Conservation (phyloP, 192 early-diverging fungal species). For the Coemansia pectinata region DNA sequence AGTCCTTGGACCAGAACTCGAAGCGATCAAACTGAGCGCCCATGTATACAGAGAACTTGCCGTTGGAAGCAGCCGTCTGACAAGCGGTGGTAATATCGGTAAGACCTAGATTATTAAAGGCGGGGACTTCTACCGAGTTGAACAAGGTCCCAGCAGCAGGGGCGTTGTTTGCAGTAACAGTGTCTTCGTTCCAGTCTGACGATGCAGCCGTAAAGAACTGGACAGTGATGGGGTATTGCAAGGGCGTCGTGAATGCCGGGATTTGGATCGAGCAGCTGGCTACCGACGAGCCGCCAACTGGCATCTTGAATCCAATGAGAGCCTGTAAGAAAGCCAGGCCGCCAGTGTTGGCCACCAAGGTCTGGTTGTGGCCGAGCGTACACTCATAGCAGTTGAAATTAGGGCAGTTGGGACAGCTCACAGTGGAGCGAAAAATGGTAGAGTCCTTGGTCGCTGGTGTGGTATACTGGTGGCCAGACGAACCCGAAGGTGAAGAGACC, state of each 20-base stretch:
- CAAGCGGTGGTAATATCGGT: slow-evolving; percentile 44
- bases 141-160: slow-evolving; percentile 22
- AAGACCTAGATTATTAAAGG: slow-evolving; percentile 18
- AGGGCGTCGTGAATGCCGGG: slow-evolving; percentile 32
- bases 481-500: background rate
- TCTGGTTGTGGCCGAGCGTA: slow-evolving; percentile 36
- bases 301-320: slow-evolving; percentile 42
- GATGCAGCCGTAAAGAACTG: slow-evolving; percentile 14
- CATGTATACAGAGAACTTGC: slow-evolving; percentile 32
- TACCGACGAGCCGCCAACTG: slow-evolving; percentile 18
- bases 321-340: slow-evolving; percentile 31
- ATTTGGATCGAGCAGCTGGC: slow-evolving; percentile 39
- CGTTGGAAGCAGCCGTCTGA: slow-evolving; percentile 18
- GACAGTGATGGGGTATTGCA: slow-evolving; percentile 22
- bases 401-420: slow-evolving; percentile 44
- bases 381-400: slow-evolving; percentile 53
- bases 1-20: slow-evolving; percentile 51
- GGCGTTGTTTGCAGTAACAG: slow-evolving; percentile 34
- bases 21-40: slow-evolving; percentile 17
- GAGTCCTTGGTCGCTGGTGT: slow-evolving; percentile 50
- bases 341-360: slow-evolving; percentile 34
- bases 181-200: slow-evolving; percentile 37
- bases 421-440: slow-evolving; percentile 47
- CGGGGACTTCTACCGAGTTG: slow-evolving; percentile 29
- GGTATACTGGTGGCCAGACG: background rate